These are phyloP conservation scores for Wallacemonas rigidus DNA, from an alignment of 208 protist species.

Conservation along the genomic window DNA sequence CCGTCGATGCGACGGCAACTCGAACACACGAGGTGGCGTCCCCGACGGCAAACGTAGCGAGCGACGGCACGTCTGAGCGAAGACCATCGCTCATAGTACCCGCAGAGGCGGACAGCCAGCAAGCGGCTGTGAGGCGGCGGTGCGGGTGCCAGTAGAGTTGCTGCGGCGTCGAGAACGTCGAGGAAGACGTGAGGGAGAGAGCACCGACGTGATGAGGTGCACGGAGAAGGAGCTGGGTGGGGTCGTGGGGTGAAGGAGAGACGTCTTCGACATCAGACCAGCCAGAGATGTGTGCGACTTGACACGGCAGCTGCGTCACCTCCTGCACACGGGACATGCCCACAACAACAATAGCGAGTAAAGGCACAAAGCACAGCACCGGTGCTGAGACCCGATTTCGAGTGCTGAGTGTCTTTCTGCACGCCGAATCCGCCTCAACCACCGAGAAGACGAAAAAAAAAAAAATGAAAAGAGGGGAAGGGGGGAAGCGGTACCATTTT, in stretches of 20 bases:
- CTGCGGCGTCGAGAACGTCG: not conserved
- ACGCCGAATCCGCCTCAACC: not conserved
- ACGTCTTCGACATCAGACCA: conserved; percentile 25
- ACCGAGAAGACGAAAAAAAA: conserved; percentile 2
- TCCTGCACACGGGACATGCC: not conserved
- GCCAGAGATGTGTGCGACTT: conserved; percentile 3
- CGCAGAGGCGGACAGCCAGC: conserved; percentile 27
- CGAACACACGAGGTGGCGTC: conserved; percentile 19
- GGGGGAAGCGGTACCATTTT: no score
- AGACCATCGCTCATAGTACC: not conserved
- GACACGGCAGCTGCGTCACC: conserved; percentile 10
- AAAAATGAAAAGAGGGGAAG: conserved; percentile 9
- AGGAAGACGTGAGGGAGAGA: conserved; percentile 10
- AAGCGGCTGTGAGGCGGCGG: conserved; percentile 33
- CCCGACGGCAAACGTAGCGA: conserved; percentile 14
- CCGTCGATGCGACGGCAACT: not conserved
- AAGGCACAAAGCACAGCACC: not conserved
- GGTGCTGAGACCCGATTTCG: no score
- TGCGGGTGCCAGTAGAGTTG: conserved; percentile 27
- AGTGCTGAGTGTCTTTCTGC: no score
- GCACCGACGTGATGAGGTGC: conserved; percentile 27
- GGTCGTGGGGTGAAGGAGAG: conserved; percentile 22
- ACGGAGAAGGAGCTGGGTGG: conserved; percentile 26
- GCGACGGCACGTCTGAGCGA: not conserved
- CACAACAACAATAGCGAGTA: conserved; percentile 4